phyloP scores from a whole-genome alignment of 1,284 basidiomycete species.

The Moniliella sp. region DNA sequence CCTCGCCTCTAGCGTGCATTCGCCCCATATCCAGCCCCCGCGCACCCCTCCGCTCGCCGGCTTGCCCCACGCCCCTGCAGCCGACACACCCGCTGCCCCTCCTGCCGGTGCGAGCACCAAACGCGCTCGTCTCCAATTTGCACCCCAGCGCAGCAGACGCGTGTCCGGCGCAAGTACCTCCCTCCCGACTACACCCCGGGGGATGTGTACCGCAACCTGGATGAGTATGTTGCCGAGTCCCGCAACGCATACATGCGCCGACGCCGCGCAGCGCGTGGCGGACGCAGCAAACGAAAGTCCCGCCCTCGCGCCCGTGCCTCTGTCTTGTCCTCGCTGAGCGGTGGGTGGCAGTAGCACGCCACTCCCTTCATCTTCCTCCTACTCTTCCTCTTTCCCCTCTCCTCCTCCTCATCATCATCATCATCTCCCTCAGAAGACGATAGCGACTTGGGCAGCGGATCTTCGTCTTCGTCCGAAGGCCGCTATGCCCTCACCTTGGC shows the following conservation, averaged over 20 bases:
- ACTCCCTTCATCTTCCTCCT: constrained; percentile 6
- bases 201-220: constrained; percentile 25
- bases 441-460: constrained; percentile 6
- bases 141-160: constrained; percentile 16
- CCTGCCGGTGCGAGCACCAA: too few relatives aligned
- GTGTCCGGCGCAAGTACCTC: constrained; percentile 20
- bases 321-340: constrained; percentile 4
- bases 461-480: constrained; percentile 8
- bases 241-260: constrained; percentile 8
- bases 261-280: constrained; percentile 5
- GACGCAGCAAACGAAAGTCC: constrained; percentile 8
- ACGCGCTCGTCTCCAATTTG: constrained; percentile 10
- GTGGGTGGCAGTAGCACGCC: constrained; percentile 7
- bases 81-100: too few relatives aligned
- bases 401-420: too few relatives aligned
- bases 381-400: constrained; percentile 1
- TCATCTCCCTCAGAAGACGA: constrained; percentile 4
- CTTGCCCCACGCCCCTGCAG: too few relatives aligned
- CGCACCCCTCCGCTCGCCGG: too few relatives aligned
- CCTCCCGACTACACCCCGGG: constrained; percentile 18
- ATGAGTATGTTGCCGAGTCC: constrained; percentile 19
- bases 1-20: too few relatives aligned
- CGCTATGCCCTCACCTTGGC: constrained; percentile 17
- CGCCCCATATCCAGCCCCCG: too few relatives aligned
- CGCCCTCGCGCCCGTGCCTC: background rate